Evolutionary conservation across 805 yeast genomes (phyloP).

Genomic region (Yarrowia divulgata): DNA sequence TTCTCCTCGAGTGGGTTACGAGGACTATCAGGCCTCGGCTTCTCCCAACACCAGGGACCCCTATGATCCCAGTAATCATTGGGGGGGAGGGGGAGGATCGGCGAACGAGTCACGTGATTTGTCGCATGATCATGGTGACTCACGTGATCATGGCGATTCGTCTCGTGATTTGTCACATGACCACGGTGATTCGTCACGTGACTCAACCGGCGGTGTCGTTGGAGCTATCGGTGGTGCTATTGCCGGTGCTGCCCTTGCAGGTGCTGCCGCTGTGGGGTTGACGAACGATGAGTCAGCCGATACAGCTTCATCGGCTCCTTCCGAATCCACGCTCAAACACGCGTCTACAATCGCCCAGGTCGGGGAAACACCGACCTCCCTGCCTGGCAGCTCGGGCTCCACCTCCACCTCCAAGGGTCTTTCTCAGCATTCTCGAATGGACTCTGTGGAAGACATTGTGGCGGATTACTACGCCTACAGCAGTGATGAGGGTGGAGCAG

Average conservation of each 20-base stretch:
- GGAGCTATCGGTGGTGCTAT: background rate
- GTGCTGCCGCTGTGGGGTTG: background rate
- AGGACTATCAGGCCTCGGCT: background rate
- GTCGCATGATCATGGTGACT: no score
- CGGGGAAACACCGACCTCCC: background rate
- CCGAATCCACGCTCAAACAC: background rate
- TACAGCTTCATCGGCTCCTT: no score
- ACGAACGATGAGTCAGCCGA: no score
- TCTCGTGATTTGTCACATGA: background rate
- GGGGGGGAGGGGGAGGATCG: background rate
- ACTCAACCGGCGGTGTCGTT: background rate
- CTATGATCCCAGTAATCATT: conserved; percentile 28
- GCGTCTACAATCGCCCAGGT: conserved; percentile 1
- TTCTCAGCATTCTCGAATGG: background rate
- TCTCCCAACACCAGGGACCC: conserved; percentile 10
- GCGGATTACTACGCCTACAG: conserved; percentile 42
- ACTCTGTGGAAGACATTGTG: conserved; percentile 42
- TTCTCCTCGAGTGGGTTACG: conserved; percentile 18
- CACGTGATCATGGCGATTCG: no score
- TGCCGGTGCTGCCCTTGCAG: background rate
- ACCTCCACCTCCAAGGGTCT: background rate
- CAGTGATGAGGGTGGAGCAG: conserved; percentile 32
- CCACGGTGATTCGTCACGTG: background rate
- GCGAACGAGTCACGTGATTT: background rate
- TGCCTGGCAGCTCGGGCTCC: background rate